Evolutionary conservation across 139 green algal genomes (phyloP), one percentile per base, ranked within the genome.

Genomic region (Pycnococcus provasolii): DNA sequence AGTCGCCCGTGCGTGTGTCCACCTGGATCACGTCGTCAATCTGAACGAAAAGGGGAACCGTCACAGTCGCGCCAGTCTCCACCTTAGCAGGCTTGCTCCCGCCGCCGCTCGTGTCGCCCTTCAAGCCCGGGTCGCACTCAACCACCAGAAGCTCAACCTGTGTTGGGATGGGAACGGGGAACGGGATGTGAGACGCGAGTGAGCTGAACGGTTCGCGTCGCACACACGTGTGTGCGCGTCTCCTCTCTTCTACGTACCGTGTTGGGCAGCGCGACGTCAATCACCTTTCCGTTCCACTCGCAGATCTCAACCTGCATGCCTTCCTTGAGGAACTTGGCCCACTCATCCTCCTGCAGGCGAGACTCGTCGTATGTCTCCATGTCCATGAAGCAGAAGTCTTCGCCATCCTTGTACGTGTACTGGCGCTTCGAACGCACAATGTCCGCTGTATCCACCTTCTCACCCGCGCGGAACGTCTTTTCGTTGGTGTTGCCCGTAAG

Each of bases 311-410:
- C 86, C 2, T 85, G 73, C 58, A 81, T 79, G 26, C 85, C 85
- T 77, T 95, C 87, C 73, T 91, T 95, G 2, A 99, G 67, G 73
- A 85, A 99, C 68, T 94, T 88, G 4, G 85, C 81, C 85, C 86
- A 96, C 9, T 83, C 70, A 1, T 89, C 83, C 42, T 94, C 83
- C 51, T 68, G 72, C 8, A 98, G 39, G 15, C 92, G 86, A 7
- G 79, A 91, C 87, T 99, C 94, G 79, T 99, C 94, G 64, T 92
- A 99, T 1, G 80, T 89, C 46, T 81, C 69, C 77, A 89, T 87
- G 81, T 97, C 88, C 91, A 97, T 97, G 79, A 97, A 97, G 15
- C 96, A 85, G 67, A 84, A 95, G 73, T 87, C 62, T 15, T 78
- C 73, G 41, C 86, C 89, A 42, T 96, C 87, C 15, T 67, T 66